A percentile compares a stretch with the other conserved stretches of the same genome.
phyloP scores from a whole-genome alignment of 108 stramenopile species.

The Cylindrotheca closterium region DNA sequence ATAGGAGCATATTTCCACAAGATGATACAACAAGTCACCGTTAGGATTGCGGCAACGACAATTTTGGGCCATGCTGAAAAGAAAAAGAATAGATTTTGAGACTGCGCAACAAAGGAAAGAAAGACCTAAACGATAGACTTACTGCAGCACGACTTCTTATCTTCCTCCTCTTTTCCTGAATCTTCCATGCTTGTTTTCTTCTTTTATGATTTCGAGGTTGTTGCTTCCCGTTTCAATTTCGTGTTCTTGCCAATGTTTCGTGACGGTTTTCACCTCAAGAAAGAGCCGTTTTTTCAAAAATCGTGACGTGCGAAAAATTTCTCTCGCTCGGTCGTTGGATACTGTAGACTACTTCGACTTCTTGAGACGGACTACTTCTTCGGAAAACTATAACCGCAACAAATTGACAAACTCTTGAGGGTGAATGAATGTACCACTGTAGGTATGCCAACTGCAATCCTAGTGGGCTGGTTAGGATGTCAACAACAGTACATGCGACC shows the following conservation, averaged over 20 bases:
- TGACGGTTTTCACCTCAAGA: too few species aligned
- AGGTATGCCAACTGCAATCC: constrained; percentile 52
- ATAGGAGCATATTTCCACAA: constrained; percentile 37
- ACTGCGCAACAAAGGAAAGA: too few species aligned
- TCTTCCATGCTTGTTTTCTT: not conserved
- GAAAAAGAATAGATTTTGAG: not conserved
- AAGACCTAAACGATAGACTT: too few species aligned
- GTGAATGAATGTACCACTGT: not conserved
- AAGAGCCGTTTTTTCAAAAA: too few species aligned
- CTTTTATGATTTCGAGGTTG: not conserved
- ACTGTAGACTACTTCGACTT: not conserved
- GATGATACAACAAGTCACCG: constrained; percentile 12
- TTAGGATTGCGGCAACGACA: constrained; percentile 3
- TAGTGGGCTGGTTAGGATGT: constrained; percentile 83
- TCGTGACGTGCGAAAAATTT: too few species aligned
- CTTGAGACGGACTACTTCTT: not conserved
- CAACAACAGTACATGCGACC: constrained; percentile 49
- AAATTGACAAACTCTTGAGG: not conserved
- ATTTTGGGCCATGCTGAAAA: constrained; percentile 25
- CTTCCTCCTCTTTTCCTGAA: constrained; percentile 3
- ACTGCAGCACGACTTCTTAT: constrained; percentile 7
- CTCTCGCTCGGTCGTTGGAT: too few species aligned
- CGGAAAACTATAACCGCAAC: not conserved
- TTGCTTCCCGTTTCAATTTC: not conserved
- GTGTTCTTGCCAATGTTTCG: too few species aligned